A percentile compares a stretch with the other conserved stretches of the same genome.
phyloP scores from a whole-genome alignment of 306 rosid species.

The Cicer bijugum region DNA sequence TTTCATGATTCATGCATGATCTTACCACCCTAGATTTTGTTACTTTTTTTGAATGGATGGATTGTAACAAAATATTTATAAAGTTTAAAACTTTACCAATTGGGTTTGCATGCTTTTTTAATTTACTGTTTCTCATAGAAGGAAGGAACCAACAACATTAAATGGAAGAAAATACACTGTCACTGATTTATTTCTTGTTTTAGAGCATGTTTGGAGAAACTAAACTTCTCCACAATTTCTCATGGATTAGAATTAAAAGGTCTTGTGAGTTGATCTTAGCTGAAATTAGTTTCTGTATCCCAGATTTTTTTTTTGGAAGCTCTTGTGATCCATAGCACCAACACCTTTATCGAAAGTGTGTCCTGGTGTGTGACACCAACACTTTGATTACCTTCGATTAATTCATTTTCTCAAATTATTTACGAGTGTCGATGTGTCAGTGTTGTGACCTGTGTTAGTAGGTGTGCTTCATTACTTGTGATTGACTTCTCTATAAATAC shows the following conservation, averaged over 20 bases:
- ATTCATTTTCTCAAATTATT: too few species aligned
- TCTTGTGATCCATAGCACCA: not conserved
- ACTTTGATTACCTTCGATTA: too few species aligned
- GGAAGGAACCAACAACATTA: conserved; percentile 27
- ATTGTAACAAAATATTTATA: not conserved
- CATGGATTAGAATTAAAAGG: not conserved
- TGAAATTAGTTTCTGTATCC: not conserved
- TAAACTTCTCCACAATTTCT: not conserved
- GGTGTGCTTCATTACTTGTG: not conserved
- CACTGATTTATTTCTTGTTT: not conserved
- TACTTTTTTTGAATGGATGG: not conserved
- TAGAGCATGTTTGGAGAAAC: not conserved
- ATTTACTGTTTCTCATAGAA: conserved; percentile 23
- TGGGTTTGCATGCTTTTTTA: conserved; percentile 27
- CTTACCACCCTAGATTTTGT: too few species aligned
- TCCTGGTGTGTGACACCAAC: too few species aligned
- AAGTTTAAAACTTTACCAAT: conserved; percentile 41
- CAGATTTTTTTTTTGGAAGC: not conserved
- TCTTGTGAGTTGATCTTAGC: not conserved
- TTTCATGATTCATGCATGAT: too few species aligned
- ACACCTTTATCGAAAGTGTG: too few species aligned
- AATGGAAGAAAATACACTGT: not conserved
- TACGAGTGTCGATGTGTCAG: too few species aligned
- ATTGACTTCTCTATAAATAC: not conserved
- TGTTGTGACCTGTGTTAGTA: too few species aligned